These are phyloP conservation scores for Butyriboletus loyo DNA, from an alignment of 768 basidiomycete genomes.

Conservation along the genomic window DNA sequence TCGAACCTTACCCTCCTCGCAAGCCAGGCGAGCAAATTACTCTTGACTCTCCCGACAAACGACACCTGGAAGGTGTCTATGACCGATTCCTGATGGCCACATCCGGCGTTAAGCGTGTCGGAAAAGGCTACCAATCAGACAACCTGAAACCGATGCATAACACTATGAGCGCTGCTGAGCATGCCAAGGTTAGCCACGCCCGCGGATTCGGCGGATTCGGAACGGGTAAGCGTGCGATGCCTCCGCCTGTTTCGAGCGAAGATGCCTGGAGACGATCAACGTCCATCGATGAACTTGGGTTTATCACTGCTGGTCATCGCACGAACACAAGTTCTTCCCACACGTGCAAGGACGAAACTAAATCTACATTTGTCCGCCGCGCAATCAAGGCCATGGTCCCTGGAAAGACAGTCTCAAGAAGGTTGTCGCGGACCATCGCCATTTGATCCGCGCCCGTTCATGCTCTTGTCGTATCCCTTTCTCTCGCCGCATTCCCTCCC, in stretches of 20 bases:
- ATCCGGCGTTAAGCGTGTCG: constrained; percentile 73
- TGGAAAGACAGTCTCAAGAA: constrained; percentile 52
- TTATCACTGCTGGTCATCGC: constrained; percentile 39
- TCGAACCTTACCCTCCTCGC: constrained; percentile 62
- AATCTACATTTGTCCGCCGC: constrained; percentile 56
- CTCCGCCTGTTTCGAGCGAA: constrained; percentile 69
- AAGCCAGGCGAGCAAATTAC: constrained; percentile 34
- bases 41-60: constrained; percentile 55
- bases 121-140: constrained; percentile 79
- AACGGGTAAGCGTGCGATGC: constrained; percentile 54
- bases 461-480: neutral
- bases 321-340: constrained; percentile 19
- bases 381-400: constrained; percentile 78
- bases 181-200: constrained; percentile 15
- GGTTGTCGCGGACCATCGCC: constrained; percentile 41
- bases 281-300: constrained; percentile 66
- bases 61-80: constrained; percentile 69
- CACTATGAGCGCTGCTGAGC: constrained; percentile 20
- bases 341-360: constrained; percentile 44
- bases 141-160: constrained; percentile 44
- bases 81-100: constrained; percentile 84
- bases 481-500: no score
- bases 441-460: constrained; percentile 13
- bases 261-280: constrained; percentile 45
- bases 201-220: constrained; percentile 30